phyloP scores from a whole-genome alignment of 2,329 filamentous ascomycete species.

The Pseudogymnoascus destructans region DNA sequence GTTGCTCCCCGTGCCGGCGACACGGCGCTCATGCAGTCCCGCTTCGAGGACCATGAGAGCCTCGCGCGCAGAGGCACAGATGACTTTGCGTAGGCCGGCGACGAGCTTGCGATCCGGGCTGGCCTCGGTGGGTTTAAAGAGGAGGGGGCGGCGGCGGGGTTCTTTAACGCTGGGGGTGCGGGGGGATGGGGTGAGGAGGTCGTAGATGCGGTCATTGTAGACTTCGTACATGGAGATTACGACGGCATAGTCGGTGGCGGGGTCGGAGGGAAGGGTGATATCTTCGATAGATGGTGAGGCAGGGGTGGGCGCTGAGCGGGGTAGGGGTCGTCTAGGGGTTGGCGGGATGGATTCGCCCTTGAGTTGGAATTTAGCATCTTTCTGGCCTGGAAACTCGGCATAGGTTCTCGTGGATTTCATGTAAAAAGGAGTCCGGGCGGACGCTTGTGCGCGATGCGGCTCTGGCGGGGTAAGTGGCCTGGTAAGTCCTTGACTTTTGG shows the following conservation, averaged over 20 bases:
- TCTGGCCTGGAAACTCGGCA: background rate
- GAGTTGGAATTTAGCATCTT: conserved; percentile 25
- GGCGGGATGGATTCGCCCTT: conserved; percentile 43
- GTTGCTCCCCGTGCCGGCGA: conserved; percentile 85
- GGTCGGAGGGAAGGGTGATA: conserved; percentile 52
- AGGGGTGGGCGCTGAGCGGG: conserved; percentile 58
- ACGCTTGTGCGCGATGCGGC: background rate
- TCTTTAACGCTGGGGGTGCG: conserved; percentile 53
- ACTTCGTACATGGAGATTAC: conserved; percentile 98
- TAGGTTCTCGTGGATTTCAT: conserved; percentile 18
- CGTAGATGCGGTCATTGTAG: conserved; percentile 96
- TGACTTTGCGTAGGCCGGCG: conserved; percentile 77
- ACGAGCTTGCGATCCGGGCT: conserved; percentile 91
- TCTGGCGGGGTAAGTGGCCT: conserved; percentile 15
- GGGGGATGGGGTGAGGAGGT: conserved; percentile 59
- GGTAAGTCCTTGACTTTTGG: conserved; percentile 21
- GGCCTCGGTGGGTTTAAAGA: conserved; percentile 85
- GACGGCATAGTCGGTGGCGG: conserved; percentile 67
- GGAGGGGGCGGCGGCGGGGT: conserved; percentile 59
- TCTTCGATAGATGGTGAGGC: conserved; percentile 62
- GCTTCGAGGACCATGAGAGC: conserved; percentile 84
- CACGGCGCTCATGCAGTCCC: conserved; percentile 71
- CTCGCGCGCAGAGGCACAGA: conserved; percentile 70
- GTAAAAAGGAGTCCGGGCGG: conserved; percentile 20
- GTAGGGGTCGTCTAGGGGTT: conserved; percentile 45